Evolutionary conservation across 805 yeast genomes (phyloP).

Genomic region (Priceomyces medius): DNA sequence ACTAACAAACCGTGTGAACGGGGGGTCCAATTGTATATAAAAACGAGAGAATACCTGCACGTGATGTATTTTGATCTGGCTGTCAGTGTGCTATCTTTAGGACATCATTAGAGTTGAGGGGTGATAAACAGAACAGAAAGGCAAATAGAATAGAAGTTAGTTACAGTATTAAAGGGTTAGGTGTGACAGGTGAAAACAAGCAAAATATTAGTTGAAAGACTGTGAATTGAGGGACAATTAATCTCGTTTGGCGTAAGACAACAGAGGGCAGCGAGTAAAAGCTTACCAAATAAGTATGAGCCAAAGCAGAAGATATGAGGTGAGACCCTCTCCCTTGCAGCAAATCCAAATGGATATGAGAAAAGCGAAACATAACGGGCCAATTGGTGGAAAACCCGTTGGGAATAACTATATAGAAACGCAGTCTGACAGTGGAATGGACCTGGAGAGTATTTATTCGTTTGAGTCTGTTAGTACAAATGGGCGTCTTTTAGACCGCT

Average conservation of each 20-base stretch:
- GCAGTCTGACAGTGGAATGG: slow-evolving; percentile 11
- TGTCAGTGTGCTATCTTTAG: no score
- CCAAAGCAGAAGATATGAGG: slow-evolving; percentile 3
- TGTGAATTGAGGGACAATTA: no score
- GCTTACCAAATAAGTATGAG: neutral
- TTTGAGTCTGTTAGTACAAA: slow-evolving; percentile 45
- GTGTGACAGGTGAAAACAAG: no score
- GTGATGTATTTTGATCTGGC: no score
- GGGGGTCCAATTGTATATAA: no score
- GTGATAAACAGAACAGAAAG: no score
- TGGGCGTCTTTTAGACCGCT: slow-evolving; percentile 40
- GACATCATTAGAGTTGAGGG: no score
- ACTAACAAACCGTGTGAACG: no score
- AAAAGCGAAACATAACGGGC: slow-evolving; percentile 10
- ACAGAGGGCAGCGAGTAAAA: neutral
- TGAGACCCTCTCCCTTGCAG: slow-evolving; percentile 19
- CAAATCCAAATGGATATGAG: slow-evolving; percentile 22
- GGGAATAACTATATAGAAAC: neutral
- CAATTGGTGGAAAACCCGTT: neutral
- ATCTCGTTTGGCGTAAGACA: neutral
- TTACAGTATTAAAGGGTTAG: no score
- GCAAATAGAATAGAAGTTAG: no score
- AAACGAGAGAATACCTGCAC: no score
- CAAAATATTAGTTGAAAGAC: no score
- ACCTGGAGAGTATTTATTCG: slow-evolving; percentile 40